Percentiles rank a stretch among this genome's conserved stretches.
These are phyloP conservation scores for Eucalyptus albens DNA, from an alignment of 345 rosid species.

Conservation along the genomic window DNA sequence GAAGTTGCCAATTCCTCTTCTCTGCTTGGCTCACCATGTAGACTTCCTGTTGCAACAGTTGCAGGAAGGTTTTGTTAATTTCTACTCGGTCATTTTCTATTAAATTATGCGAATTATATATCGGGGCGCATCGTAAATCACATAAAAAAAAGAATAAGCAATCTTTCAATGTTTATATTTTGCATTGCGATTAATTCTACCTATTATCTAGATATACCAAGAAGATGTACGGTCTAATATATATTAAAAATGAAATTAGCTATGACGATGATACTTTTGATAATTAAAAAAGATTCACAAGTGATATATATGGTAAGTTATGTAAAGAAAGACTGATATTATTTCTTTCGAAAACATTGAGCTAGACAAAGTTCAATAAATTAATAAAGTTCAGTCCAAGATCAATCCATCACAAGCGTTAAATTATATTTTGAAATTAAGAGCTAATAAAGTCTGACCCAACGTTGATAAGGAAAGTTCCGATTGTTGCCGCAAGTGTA, in stretches of 20 bases:
- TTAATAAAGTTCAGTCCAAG: neutral
- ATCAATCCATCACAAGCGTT: neutral
- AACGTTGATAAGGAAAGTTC: too few relatives aligned
- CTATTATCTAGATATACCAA: neutral
- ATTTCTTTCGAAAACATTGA: neutral
- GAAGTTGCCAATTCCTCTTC: slow-evolving; percentile 17
- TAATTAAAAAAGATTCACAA: neutral
- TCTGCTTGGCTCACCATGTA: slow-evolving; percentile 18
- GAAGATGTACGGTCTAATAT: neutral
- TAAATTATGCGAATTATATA: neutral
- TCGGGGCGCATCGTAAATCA: slow-evolving; percentile 8
- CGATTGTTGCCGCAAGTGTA: neutral
- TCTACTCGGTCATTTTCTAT: neutral
- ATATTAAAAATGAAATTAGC: neutral
- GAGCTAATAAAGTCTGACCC: neutral
- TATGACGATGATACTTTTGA: neutral
- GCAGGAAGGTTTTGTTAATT: neutral
- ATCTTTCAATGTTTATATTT: neutral
- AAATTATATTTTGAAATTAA: too few relatives aligned
- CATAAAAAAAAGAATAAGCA: neutral
- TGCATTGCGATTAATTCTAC: neutral
- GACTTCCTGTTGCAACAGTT: slow-evolving; percentile 44
- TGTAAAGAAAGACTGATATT: neutral
- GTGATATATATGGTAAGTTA: neutral
- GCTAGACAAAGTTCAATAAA: neutral